phyloP scores from a whole-genome alignment of 345 rosid genomes.

The Lepidium didymum region DNA sequence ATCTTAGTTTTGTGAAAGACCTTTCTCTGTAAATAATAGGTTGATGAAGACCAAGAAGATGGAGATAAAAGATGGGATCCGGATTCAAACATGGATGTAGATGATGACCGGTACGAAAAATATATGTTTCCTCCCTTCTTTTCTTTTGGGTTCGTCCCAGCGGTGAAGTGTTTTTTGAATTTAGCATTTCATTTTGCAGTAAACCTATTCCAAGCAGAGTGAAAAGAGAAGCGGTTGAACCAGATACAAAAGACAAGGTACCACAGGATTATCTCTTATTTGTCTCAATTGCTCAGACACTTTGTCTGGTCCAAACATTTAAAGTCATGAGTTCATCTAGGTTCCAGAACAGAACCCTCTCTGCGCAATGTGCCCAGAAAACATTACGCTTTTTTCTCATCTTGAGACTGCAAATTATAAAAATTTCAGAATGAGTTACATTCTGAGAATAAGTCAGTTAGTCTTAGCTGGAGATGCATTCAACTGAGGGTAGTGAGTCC shows the following conservation, averaged over 20 bases:
- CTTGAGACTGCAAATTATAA: not conserved
- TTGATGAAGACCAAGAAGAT: constrained; percentile 73
- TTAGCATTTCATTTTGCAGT: constrained; percentile 32
- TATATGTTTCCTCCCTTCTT: not conserved
- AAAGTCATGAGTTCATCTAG: not conserved
- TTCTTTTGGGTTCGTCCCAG: not conserved
- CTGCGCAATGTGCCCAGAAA: not conserved
- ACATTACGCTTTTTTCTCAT: not conserved
- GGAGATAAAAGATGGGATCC: constrained; percentile 79
- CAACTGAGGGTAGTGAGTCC: not conserved
- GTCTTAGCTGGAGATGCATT: not conserved
- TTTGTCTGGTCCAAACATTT: not conserved
- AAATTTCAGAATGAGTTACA: not conserved
- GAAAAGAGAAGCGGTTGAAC: constrained; percentile 64
- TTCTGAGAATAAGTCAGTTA: not conserved
- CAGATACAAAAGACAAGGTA: constrained; percentile 59
- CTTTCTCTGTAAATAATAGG: constrained; percentile 35
- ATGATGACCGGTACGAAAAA: constrained; percentile 54
- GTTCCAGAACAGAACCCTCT: not conserved
- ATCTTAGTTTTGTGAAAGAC: not conserved
- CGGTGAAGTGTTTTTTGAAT: not conserved
- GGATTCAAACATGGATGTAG: constrained; percentile 78
- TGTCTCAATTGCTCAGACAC: not conserved
- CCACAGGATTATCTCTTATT: not conserved
- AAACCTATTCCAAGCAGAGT: constrained; percentile 64